Percentiles rank a stretch among this genome's conserved stretches.
These are phyloP conservation scores for Mucor saturninus DNA, from an alignment of 371 early-diverging fungal species.

Conservation along the genomic window DNA sequence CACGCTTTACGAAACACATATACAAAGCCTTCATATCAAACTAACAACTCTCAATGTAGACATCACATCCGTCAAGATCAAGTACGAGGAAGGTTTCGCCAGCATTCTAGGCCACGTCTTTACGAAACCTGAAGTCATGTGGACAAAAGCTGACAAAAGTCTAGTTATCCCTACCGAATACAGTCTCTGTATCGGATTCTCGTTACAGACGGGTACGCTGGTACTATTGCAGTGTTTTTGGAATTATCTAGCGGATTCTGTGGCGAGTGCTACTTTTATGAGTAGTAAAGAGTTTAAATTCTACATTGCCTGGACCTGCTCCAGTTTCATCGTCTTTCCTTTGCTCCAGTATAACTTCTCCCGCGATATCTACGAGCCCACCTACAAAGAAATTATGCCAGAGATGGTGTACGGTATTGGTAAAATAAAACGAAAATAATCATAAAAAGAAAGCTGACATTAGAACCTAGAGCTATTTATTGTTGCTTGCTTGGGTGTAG, in stretches of 20 bases:
- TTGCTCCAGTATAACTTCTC: slow-evolving; percentile 48
- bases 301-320: slow-evolving; percentile 46
- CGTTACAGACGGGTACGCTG: slow-evolving; percentile 55
- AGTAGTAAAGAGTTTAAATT: slow-evolving; percentile 53
- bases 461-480: slow-evolving; percentile 38
- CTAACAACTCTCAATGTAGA: slow-evolving; percentile 18
- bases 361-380: slow-evolving; percentile 36
- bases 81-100: slow-evolving; percentile 56
- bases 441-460: no score
- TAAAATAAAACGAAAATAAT: slow-evolving; percentile 8
- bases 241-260: slow-evolving; percentile 57
- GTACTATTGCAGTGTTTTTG: slow-evolving; percentile 58
- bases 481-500: slow-evolving; percentile 44
- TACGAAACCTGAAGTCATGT: slow-evolving; percentile 47
- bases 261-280: slow-evolving; percentile 55
- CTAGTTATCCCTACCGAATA: slow-evolving; percentile 49
- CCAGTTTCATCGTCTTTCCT: slow-evolving; percentile 44
- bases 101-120: slow-evolving; percentile 36
- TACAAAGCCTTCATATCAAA: no score
- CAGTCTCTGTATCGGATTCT: slow-evolving; percentile 41
- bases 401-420: slow-evolving; percentile 51
- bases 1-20: background rate
- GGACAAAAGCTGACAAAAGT: slow-evolving; percentile 45
- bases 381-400: slow-evolving; percentile 54
- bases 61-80: slow-evolving; percentile 51